Conservation (phyloP, 108 stramenopile genomes). For the Fistulifera pelliculosa region DNA sequence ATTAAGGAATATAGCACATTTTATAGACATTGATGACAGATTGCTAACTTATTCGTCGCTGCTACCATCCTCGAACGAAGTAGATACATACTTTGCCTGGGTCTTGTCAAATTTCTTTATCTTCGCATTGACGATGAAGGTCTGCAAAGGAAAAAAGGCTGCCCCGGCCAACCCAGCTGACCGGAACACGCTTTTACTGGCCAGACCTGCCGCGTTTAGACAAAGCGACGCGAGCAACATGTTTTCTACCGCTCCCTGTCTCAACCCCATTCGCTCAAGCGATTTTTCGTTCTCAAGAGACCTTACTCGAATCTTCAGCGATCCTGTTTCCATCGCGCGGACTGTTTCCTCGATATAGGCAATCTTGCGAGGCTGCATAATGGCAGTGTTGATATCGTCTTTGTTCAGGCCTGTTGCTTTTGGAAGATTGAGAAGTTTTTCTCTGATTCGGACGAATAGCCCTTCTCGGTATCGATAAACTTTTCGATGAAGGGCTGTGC, state of each 20-base stretch:
- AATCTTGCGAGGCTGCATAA: slow-evolving; percentile 76
- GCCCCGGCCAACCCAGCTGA: slow-evolving; percentile 50
- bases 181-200: slow-evolving; percentile 29
- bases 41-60: no score
- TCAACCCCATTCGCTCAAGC: slow-evolving; percentile 76
- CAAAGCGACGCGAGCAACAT: slow-evolving; percentile 58
- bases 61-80: slow-evolving; percentile 43
- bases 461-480: slow-evolving; percentile 73
- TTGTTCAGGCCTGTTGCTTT: slow-evolving; percentile 82
- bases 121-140: slow-evolving; percentile 56
- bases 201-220: slow-evolving; percentile 65
- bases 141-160: slow-evolving; percentile 54
- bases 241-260: slow-evolving; percentile 68
- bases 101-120: slow-evolving; percentile 88
- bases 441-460: slow-evolving; percentile 45
- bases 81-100: slow-evolving; percentile 59
- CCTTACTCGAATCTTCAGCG: slow-evolving; percentile 87
- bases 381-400: slow-evolving; percentile 63
- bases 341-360: slow-evolving; percentile 88
- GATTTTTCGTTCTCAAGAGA: slow-evolving; percentile 90
- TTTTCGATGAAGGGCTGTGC: slow-evolving; percentile 92
- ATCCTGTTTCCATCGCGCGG: slow-evolving; percentile 75
- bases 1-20: no score
- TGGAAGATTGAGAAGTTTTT: slow-evolving; percentile 65
- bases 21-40: no score